phyloP scores from a whole-genome alignment of 2,329 filamentous ascomycete genomes.

The Sporothrix schenckii region DNA sequence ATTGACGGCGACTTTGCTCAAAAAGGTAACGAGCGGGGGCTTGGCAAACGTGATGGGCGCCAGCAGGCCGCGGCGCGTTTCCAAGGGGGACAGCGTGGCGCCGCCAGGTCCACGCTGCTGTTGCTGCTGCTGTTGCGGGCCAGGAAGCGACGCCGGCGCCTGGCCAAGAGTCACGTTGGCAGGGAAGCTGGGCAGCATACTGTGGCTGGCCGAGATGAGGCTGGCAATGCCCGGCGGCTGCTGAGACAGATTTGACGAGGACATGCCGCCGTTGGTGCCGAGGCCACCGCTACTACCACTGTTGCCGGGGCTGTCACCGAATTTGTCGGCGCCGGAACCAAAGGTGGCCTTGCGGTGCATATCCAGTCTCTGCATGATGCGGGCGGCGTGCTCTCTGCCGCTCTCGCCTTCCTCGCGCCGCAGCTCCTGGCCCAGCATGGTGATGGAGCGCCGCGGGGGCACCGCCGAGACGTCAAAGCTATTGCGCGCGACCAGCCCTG shows the following conservation, averaged over 20 bases:
- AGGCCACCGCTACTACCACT: constrained; percentile 34
- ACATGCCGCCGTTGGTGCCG: constrained; percentile 40
- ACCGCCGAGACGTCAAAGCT: constrained; percentile 69
- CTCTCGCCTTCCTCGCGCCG: constrained; percentile 70
- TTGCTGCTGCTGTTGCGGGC: constrained; percentile 34
- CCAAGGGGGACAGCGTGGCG: constrained; percentile 46
- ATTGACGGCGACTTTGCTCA: constrained; percentile 83
- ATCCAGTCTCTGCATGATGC: constrained; percentile 92
- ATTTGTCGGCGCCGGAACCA: neutral
- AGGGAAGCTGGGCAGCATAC: constrained; percentile 64
- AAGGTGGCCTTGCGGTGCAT: constrained; percentile 78
- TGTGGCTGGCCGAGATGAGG: constrained; percentile 83
- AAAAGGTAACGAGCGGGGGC: constrained; percentile 78
- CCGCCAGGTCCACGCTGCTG: constrained; percentile 27
- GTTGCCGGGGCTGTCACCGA: constrained; percentile 37
- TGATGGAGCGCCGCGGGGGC: constrained; percentile 59
- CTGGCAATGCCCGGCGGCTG: constrained; percentile 72
- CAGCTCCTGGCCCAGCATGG: constrained; percentile 55
- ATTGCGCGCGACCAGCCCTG: constrained; percentile 66
- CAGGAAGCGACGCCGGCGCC: constrained; percentile 10
- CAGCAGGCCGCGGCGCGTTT: constrained; percentile 62
- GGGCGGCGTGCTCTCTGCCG: constrained; percentile 76
- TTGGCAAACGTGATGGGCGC: constrained; percentile 82
- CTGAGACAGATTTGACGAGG: constrained; percentile 46
- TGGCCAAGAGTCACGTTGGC: too few species aligned